Evolutionary conservation across 2,329 filamentous ascomycete genomes (phyloP).

Genomic region (Pseudocercospora fuligena): DNA sequence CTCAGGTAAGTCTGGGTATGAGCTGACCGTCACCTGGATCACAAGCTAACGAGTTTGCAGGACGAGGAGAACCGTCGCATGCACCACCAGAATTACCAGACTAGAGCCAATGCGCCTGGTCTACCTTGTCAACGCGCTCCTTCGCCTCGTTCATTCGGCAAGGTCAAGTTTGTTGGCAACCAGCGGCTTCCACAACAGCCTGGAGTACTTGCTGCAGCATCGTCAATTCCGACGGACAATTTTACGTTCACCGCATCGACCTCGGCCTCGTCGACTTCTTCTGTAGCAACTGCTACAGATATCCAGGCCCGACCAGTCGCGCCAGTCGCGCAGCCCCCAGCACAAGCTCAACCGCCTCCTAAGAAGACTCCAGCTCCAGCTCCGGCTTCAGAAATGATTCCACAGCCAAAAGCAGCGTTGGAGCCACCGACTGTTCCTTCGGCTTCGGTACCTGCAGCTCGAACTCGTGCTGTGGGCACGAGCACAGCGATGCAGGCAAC

Average conservation of each 20-base stretch:
- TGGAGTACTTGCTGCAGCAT: background rate
- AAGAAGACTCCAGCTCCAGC: background rate
- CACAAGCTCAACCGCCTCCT: background rate
- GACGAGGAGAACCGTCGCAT: background rate
- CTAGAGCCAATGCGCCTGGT: background rate
- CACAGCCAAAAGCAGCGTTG: background rate
- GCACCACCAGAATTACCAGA: slow-evolving; percentile 3
- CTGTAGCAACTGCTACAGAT: background rate
- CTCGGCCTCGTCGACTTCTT: background rate
- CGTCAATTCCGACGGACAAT: background rate
- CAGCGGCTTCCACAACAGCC: slow-evolving; percentile 4
- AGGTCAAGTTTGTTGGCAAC: slow-evolving; percentile 6
- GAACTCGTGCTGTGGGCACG: background rate
- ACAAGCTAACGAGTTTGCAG: background rate
- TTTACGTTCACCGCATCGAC: background rate
- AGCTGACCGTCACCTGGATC: background rate
- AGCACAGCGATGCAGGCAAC: background rate
- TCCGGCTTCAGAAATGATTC: background rate
- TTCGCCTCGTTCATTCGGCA: slow-evolving; percentile 11
- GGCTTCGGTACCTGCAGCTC: background rate
- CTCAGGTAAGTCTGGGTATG: background rate
- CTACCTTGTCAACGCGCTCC: slow-evolving; percentile 8
- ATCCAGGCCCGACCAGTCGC: background rate
- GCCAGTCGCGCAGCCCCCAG: background rate
- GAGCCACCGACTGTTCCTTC: background rate